Evolutionary conservation across 768 basidiomycete genomes (phyloP).

Genomic region (Panellus pusillus): DNA sequence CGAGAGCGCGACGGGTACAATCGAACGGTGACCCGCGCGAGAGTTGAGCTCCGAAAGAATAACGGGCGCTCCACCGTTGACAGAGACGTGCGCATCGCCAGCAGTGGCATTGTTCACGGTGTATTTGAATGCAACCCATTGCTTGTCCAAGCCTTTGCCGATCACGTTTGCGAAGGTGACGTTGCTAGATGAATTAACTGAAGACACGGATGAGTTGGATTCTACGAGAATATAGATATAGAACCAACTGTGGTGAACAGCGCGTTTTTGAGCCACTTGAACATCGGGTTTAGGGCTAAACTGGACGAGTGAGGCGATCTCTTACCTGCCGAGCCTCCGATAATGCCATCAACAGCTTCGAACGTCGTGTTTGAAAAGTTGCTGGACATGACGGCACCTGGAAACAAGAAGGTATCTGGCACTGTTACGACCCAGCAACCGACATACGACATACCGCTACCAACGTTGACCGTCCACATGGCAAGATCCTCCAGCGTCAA

Average conservation of each 20-base stretch:
- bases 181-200: conserved; percentile 13
- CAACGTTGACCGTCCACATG: conserved; percentile 9
- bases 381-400: conserved; percentile 4
- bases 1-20: conserved; percentile 14
- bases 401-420: not conserved
- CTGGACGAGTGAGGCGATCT: too few species aligned
- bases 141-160: conserved; percentile 7
- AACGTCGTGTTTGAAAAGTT: conserved; percentile 11
- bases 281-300: not conserved
- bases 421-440: not conserved
- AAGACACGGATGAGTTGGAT: not conserved
- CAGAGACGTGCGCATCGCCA: conserved; percentile 19
- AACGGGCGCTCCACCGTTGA: conserved; percentile 16
- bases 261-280: conserved; percentile 9
- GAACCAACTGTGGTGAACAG: conserved; percentile 11
- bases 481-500: conserved; percentile 6
- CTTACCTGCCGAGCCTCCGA: conserved; percentile 13
- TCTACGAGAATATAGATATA: not conserved
- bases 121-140: conserved; percentile 13
- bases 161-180: conserved; percentile 13
- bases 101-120: conserved; percentile 12
- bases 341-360: conserved; percentile 7
- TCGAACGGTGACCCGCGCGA: conserved; percentile 13
- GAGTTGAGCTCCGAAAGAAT: conserved; percentile 19
- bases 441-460: not conserved